Conservation (phyloP, 345 rosid genomes). For the Cardamine occulta region DNA sequence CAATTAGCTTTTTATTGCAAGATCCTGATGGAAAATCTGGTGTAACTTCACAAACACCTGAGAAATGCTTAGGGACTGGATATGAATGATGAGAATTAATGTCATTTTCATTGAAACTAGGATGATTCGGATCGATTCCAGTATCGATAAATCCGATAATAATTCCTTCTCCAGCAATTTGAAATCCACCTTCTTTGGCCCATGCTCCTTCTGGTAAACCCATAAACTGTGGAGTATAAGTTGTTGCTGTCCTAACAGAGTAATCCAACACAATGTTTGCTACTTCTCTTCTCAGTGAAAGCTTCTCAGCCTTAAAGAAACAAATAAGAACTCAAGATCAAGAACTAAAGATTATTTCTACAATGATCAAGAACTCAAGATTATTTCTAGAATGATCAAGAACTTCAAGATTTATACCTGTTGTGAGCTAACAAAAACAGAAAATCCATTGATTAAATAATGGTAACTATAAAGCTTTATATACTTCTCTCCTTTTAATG, state of each 20-base stretch:
- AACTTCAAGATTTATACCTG: conserved; percentile 58
- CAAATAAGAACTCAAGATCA: conserved; percentile 20
- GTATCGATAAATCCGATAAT: conserved; percentile 90
- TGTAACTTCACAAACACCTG: conserved; percentile 92
- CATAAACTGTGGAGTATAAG: conserved; percentile 91
- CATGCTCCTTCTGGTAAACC: conserved; percentile 94
- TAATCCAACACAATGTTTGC: conserved; percentile 78
- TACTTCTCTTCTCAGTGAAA: conserved; percentile 71
- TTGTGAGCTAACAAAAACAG: conserved; percentile 72
- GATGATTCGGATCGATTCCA: conserved; percentile 91
- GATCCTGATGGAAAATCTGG: conserved; percentile 94
- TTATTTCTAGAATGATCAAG: too few relatives aligned
- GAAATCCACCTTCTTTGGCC: conserved; percentile 75
- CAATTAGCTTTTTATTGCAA: conserved; percentile 90
- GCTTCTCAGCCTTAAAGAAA: conserved; percentile 63
- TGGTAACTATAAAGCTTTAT: conserved; percentile 94
- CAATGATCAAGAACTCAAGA: not conserved
- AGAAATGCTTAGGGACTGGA: conserved; percentile 76
- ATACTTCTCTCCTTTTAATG: conserved; percentile 74
- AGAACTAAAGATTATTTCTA: not conserved
- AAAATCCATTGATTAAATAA: conserved; percentile 91
- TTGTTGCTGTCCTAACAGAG: conserved; percentile 91
- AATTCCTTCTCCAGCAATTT: conserved; percentile 87
- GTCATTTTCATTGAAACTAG: conserved; percentile 66
- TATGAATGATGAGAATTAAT: conserved; percentile 57